phyloP scores from a whole-genome alignment of 805 yeast species.

The Lachancea nothofagi region DNA sequence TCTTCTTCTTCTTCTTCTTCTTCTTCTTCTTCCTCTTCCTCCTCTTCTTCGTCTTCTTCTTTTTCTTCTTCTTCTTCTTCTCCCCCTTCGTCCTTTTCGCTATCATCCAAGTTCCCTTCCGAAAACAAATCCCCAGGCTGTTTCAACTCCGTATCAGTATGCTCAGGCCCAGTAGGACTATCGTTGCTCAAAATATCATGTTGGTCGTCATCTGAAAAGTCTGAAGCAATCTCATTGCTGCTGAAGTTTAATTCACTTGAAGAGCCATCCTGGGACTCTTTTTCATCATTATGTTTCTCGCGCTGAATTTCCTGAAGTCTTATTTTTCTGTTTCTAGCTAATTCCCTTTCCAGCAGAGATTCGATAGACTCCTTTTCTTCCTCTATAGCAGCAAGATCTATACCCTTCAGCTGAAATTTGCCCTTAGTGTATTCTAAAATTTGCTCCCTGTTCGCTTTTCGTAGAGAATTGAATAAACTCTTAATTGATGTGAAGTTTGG shows the following conservation, averaged over 20 bases:
- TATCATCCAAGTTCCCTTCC: constrained; percentile 10
- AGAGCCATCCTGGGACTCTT: not conserved
- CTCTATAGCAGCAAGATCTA: constrained; percentile 35
- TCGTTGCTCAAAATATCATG: too few species aligned
- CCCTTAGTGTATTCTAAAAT: constrained; percentile 46
- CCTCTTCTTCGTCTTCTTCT: constrained; percentile 13
- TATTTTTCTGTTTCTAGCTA: constrained; percentile 42
- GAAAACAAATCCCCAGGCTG: not conserved
- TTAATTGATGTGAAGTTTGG: constrained; percentile 21
- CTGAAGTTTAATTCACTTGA: constrained; percentile 17
- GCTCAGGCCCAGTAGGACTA: too few species aligned
- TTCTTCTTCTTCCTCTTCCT: constrained; percentile 5
- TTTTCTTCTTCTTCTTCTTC: constrained; percentile 4
- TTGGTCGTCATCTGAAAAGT: constrained; percentile 2
- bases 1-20: constrained; percentile 13
- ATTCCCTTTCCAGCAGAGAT: constrained; percentile 43
- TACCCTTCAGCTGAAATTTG: constrained; percentile 40
- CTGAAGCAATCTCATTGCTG: constrained; percentile 17
- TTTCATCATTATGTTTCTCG: constrained; percentile 10
- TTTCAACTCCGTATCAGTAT: not conserved
- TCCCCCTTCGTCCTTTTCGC: constrained; percentile 15
- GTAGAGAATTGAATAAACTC: constrained; percentile 35
- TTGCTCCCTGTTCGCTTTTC: constrained; percentile 43
- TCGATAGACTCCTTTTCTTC: constrained; percentile 35
- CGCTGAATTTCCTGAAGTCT: constrained; percentile 38